Evolutionary conservation across 2,329 filamentous ascomycete genomes (phyloP), one percentile per base, ranked within the genome.

Genomic region (Aspergillus fijiensis): DNA sequence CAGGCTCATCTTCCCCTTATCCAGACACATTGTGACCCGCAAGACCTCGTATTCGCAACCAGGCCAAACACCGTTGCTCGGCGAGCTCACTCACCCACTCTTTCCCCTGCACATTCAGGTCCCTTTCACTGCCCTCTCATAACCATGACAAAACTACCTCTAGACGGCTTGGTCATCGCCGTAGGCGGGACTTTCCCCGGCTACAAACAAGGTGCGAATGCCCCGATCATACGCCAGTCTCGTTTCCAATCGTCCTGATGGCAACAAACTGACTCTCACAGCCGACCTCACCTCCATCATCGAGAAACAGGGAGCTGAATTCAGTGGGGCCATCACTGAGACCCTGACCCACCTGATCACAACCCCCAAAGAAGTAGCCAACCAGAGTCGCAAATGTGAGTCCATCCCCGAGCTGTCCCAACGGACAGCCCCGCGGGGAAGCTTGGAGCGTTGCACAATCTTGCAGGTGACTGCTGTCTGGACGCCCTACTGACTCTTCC

Each of bases 141-240:
- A 33, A 25, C 23, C 39, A 63, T 63, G 61, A 48, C 61, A 49
- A 27, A 50, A 21, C 54, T 49, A 53, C 51, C 63, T 14, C 73
- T 77, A 49, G 72, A 73, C 51, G 63, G 69, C 0, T 55, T 69
- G 7, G 63, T 76, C 5, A 77, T 91, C 49, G 83, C 82, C 23
- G 71, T 89, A 27, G 87, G 84, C 59, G 88, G 88, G 61, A 83
- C 82, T 5, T 87, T 90, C 65, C 75, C 81, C 1, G 77, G 79
- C 5, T 73, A 79, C 27, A 83, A 80, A 3, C 86, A 90, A 65
- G 70, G 77, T 78, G 66, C 63, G 57, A 42, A 45, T 23, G 31
- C 39, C 53, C 27, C 21, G 51, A 31, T 45, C 16, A 49, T 51
- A 42, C 21, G 42, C 2, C 25, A 6, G 14, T 7, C 39, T 45